phyloP scores from a whole-genome alignment of 2,329 filamentous ascomycete genomes.

The Periconia digitata region DNA sequence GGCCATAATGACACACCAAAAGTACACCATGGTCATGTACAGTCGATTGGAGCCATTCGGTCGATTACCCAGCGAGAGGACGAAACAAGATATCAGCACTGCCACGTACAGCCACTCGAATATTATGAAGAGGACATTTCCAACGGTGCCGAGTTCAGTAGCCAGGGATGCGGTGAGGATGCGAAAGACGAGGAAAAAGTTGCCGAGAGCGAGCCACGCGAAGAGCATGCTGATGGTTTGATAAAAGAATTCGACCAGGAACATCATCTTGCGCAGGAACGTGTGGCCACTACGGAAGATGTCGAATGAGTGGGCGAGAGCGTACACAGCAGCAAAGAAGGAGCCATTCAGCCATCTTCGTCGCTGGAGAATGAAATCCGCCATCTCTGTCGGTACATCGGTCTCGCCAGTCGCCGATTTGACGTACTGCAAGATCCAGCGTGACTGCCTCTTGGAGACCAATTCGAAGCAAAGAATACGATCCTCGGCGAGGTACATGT shows the following conservation, averaged over 20 bases:
- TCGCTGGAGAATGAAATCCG: constrained; percentile 92
- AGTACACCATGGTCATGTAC: constrained; percentile 97
- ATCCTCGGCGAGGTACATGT: constrained; percentile 99
- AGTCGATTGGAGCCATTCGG: constrained; percentile 91
- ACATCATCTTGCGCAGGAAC: constrained; percentile 80
- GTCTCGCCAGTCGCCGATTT: constrained; percentile 97
- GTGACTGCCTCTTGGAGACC: constrained; percentile 94
- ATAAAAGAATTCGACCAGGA: constrained; percentile 91
- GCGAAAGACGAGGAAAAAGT: constrained; percentile 99
- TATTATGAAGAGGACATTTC: constrained; percentile 79
- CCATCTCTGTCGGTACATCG: constrained; percentile 91
- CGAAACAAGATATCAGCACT: constrained; percentile 90
- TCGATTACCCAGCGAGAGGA: constrained; percentile 89
- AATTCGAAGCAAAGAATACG: constrained; percentile 98
- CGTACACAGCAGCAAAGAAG: constrained; percentile 97
- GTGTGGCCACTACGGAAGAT: constrained; percentile 94
- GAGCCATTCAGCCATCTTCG: constrained; percentile 97
- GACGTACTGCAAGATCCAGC: constrained; percentile 97
- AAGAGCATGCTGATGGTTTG: constrained; percentile 97
- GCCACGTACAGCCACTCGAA: constrained; percentile 97
- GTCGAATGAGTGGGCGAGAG: constrained; percentile 92
- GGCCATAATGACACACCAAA: constrained; percentile 95
- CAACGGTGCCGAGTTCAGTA: constrained; percentile 73
- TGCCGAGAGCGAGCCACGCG: constrained; percentile 96
- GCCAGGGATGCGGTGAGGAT: constrained; percentile 89